These are phyloP conservation scores for Fusarium floridanum DNA, from an alignment of 2,329 filamentous ascomycete species.

Conservation along the genomic window DNA sequence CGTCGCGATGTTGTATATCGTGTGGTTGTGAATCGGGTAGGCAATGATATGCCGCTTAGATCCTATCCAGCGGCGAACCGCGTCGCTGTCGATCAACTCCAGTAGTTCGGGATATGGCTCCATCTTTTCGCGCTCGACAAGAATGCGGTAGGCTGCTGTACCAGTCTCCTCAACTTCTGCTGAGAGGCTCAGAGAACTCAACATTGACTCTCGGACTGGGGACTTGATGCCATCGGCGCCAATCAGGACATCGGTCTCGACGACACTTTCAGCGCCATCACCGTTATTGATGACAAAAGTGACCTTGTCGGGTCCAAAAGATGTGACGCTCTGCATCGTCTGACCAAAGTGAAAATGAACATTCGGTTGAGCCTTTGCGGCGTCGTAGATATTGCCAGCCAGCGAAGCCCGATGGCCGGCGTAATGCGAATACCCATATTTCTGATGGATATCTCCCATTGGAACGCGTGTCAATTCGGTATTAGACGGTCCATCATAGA, in stretches of 20 bases:
- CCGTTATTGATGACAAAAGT: background rate
- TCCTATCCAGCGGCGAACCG: slow-evolving; percentile 15
- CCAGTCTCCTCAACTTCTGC: slow-evolving; percentile 10
- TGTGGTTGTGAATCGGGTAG: slow-evolving; percentile 28
- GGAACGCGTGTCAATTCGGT: background rate
- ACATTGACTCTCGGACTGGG: slow-evolving; percentile 22
- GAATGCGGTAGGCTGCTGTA: slow-evolving; percentile 13
- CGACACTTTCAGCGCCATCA: background rate
- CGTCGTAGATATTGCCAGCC: slow-evolving; percentile 12
- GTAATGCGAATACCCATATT: slow-evolving; percentile 23
- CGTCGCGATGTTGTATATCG: slow-evolving; percentile 24
- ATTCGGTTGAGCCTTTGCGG: slow-evolving; percentile 14
- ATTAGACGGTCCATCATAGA: slow-evolving; percentile 9
- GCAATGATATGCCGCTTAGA: slow-evolving; percentile 23
- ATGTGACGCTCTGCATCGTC: slow-evolving; percentile 11
- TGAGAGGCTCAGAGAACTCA: background rate
- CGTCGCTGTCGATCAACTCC: slow-evolving; percentile 19
- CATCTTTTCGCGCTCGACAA: background rate
- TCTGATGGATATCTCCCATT: slow-evolving; percentile 15
- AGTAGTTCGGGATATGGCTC: slow-evolving; percentile 19
- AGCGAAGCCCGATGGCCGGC: slow-evolving; percentile 26
- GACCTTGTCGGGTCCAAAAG: background rate
- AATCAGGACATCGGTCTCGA: slow-evolving; percentile 23
- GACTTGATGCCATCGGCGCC: slow-evolving; percentile 34
- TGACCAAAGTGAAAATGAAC: slow-evolving; percentile 24